These are phyloP conservation scores for Lentinula aciculospora DNA, from an alignment of 768 basidiomycete genomes.

Conservation along the genomic window DNA sequence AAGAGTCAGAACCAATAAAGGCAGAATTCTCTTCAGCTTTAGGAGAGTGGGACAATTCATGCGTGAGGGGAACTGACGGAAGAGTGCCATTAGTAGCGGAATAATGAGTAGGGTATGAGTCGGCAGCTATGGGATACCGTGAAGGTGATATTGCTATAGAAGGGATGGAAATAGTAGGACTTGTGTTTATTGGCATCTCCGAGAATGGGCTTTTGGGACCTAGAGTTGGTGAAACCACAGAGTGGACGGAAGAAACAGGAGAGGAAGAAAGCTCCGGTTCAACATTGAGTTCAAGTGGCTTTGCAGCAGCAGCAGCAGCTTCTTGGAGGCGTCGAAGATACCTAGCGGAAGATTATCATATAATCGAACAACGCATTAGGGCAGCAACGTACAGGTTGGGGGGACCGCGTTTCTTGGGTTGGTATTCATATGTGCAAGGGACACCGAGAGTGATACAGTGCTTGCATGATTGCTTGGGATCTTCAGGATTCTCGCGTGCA, in stretches of 20 bases:
- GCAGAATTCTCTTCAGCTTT: slow-evolving; percentile 42
- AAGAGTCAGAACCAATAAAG: slow-evolving; percentile 37
- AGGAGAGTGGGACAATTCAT: slow-evolving; percentile 29
- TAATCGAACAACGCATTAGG: slow-evolving; percentile 6
- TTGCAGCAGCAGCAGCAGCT: slow-evolving; percentile 55
- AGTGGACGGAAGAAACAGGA: slow-evolving; percentile 39
- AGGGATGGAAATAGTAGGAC: slow-evolving; percentile 25
- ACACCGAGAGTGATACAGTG: slow-evolving; percentile 81
- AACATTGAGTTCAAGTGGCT: slow-evolving; percentile 27
- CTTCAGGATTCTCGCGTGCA: slow-evolving; percentile 73
- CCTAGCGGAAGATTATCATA: slow-evolving; percentile 26
- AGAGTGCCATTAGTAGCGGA: slow-evolving; percentile 33
- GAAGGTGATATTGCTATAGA: slow-evolving; percentile 54
- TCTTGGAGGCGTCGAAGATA: slow-evolving; percentile 80
- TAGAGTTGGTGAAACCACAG: slow-evolving; percentile 38
- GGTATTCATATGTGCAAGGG: slow-evolving; percentile 86
- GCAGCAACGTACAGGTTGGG: slow-evolving; percentile 75
- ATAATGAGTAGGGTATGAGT: slow-evolving; percentile 59
- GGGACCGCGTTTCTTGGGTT: slow-evolving; percentile 90
- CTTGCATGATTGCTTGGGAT: slow-evolving; percentile 76
- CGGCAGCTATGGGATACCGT: slow-evolving; percentile 65
- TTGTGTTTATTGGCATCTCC: slow-evolving; percentile 33
- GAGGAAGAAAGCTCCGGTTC: slow-evolving; percentile 35
- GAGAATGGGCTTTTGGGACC: slow-evolving; percentile 46
- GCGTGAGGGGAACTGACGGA: slow-evolving; percentile 22